A percentile compares a stretch with the other conserved stretches of the same genome.
phyloP scores from a whole-genome alignment of 2,329 filamentous ascomycete species.

The Diaporthe sp. region DNA sequence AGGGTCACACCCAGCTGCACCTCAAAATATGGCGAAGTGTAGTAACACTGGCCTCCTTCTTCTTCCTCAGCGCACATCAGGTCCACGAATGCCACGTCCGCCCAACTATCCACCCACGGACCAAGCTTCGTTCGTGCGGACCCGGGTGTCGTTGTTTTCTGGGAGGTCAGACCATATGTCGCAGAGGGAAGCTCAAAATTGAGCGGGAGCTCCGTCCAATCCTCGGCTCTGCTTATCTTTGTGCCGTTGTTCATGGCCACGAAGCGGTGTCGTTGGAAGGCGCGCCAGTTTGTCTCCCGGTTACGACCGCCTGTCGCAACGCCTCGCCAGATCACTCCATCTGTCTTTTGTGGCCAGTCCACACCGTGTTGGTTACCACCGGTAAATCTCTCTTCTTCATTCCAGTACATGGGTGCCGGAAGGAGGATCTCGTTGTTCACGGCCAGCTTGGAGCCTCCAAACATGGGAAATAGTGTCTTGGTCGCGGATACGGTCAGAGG shows the following conservation, averaged over 20 bases:
- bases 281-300: conserved; percentile 73
- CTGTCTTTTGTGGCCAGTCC: conserved; percentile 70
- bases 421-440: conserved; percentile 80
- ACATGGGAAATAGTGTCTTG: conserved; percentile 73
- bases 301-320: conserved; percentile 77
- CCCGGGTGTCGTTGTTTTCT: conserved; percentile 51
- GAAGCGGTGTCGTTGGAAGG: conserved; percentile 83
- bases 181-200: conserved; percentile 69
- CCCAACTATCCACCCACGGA: conserved; percentile 64
- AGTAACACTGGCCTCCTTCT: conserved; percentile 58
- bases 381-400: conserved; percentile 72
- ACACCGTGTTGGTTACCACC: conserved; percentile 68
- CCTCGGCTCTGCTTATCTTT: conserved; percentile 65
- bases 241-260: conserved; percentile 80
- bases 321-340: conserved; percentile 73
- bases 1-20: conserved; percentile 58
- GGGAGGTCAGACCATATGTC: conserved; percentile 63
- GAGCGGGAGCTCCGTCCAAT: conserved; percentile 55
- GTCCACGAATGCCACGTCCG: conserved; percentile 68
- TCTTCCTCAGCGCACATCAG: conserved; percentile 63
- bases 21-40: conserved; percentile 63
- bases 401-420: conserved; percentile 79
- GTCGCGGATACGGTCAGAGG: conserved; percentile 70
- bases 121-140: conserved; percentile 53
- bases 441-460: conserved; percentile 77